Conservation (phyloP, 1,284 basidiomycete species). For the Ceratobasidium sp. region DNA sequence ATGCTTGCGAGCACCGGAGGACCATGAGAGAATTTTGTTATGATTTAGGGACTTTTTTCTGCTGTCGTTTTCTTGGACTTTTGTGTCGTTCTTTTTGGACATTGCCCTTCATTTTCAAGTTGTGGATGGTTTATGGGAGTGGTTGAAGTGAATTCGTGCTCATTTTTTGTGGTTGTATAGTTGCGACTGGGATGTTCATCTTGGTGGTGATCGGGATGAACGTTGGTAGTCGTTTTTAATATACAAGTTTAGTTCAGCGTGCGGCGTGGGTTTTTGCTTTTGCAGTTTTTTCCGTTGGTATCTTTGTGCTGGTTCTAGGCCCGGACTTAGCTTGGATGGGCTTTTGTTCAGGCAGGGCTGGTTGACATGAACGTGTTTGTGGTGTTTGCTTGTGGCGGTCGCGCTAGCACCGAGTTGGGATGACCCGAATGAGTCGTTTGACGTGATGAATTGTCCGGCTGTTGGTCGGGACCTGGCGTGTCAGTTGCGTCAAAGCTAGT, state of each 20-base stretch:
- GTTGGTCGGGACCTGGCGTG: too few relatives aligned
- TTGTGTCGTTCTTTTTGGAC: background rate
- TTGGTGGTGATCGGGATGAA: background rate
- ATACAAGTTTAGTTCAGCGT: background rate
- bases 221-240: background rate
- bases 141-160: background rate
- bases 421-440: background rate
- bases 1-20: constrained; percentile 27
- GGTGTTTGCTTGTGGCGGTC: background rate
- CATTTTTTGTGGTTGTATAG: background rate
- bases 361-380: too few relatives aligned
- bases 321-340: too few relatives aligned
- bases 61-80: background rate
- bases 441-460: too few relatives aligned
- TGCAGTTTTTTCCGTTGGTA: too few relatives aligned
- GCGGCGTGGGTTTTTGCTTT: too few relatives aligned
- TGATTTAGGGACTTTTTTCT: background rate
- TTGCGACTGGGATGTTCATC: background rate
- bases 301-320: too few relatives aligned
- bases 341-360: too few relatives aligned
- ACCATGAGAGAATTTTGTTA: background rate
- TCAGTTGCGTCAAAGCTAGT: too few relatives aligned
- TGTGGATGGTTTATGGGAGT: background rate
- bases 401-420: background rate
- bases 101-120: background rate